Evolutionary conservation across 2,329 filamentous ascomycete genomes (phyloP), one percentile per base, ranked within the genome.

Genomic region (Calonectria montana): DNA sequence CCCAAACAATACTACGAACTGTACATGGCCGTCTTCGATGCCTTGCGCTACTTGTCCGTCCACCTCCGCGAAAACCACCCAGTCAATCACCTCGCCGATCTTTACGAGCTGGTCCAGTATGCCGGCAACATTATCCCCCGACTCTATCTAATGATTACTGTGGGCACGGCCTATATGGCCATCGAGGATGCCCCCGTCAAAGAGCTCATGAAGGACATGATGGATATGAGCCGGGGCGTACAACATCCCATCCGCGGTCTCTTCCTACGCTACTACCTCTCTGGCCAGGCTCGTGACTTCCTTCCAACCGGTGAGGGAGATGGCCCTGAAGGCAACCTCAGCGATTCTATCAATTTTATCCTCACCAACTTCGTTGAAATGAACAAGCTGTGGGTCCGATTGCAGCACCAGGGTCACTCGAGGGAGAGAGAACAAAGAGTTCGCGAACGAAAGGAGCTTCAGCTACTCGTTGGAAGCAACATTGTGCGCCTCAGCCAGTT

Each of bases 161-260:
- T 99, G 45, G 97, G 97, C 70, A 99, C 97, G 2, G 97, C 98
- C 61, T 99, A 99, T 87, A 99, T 99, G 97, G 93, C 94, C 29
- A 97, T 99, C 81, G 94, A 97, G 80, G 97, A 98, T 88, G 97
- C 97, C 70, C 97, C 97, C 0, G 97, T 99, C 77, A 99, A 99
- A 86, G 97, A 99, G 87, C 95, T 99, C 74, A 99, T 99, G 97
- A 99, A 99, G 86, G 97, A 99, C 84, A 99, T 99, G 97, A 99
- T 99, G 97, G 97, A 99, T 85, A 99, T 99, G 97, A 98, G 95
- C 85, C 91, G 97, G 74, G 97, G 97, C 69, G 96, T 99, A 25
- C 97, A 99, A 81, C 97, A 99, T 84, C 97, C 97, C 18, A 96
- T 98, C 74, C 94, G 97, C 70, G 97, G 97, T 21, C 88, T 99